Conservation (phyloP, 306 rosid species). For the Lathyrus sativus region DNA sequence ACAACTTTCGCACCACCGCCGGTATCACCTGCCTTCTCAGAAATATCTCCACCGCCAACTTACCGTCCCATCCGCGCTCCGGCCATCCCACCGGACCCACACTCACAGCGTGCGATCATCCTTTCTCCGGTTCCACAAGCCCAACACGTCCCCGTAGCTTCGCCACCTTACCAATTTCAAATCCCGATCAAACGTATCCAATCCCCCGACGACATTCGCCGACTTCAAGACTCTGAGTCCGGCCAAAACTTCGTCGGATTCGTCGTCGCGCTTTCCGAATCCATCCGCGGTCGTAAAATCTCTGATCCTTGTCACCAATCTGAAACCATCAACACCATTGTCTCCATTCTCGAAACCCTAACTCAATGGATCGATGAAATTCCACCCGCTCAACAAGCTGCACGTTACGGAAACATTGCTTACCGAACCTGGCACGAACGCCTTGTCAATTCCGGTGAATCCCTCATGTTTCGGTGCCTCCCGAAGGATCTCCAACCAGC, state of each 20-base stretch:
- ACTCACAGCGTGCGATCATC: conserved; percentile 70
- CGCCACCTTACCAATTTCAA: conserved; percentile 61
- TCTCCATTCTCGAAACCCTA: conserved; percentile 66
- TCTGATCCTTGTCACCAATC: conserved; percentile 71
- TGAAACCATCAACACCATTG: conserved; percentile 38
- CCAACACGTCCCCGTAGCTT: conserved; percentile 55
- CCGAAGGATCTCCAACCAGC: conserved; percentile 55
- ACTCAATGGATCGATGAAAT: conserved; percentile 70
- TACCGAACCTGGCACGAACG: conserved; percentile 76
- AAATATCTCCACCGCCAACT: conserved; percentile 69
- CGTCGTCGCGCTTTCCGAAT: conserved; percentile 82
- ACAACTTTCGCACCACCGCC: conserved; percentile 59
- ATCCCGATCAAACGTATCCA: conserved; percentile 69
- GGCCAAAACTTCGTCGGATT: conserved; percentile 79
- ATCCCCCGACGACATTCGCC: conserved; percentile 67
- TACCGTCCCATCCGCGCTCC: conserved; percentile 94
- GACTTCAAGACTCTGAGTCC: conserved; percentile 63
- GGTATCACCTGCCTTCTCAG: conserved; percentile 53
- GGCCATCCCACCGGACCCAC: conserved; percentile 69
- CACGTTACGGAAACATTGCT: conserved; percentile 79
- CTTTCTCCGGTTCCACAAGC: conserved; percentile 86
- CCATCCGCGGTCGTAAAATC: conserved; percentile 63
- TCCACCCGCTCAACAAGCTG: conserved; percentile 71
- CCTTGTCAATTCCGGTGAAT: conserved; percentile 43
- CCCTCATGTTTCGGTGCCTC: conserved; percentile 60